Conservation (phyloP, 2,329 filamentous ascomycete species). For the Venturia aucupariae region DNA sequence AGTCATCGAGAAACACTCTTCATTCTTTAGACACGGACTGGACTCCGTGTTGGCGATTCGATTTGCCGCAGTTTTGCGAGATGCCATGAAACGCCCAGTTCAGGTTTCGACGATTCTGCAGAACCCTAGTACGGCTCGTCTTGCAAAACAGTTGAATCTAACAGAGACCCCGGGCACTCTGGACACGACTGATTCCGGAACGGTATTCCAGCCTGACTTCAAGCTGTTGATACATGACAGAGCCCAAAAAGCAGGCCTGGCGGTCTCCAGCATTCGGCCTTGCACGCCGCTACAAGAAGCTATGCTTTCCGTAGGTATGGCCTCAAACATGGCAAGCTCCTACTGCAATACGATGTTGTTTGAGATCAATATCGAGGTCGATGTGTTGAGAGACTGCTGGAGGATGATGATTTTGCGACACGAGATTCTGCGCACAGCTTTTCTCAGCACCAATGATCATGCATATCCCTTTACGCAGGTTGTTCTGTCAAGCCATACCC, state of each 20-base stretch:
- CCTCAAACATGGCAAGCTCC: constrained; percentile 37
- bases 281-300: constrained; percentile 84
- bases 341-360: constrained; percentile 70
- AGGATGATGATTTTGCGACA: constrained; percentile 53
- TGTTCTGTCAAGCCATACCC: constrained; percentile 43
- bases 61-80: constrained; percentile 50
- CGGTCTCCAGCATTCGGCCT: constrained; percentile 40
- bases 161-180: not conserved
- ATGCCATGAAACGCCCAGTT: constrained; percentile 15
- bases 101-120: constrained; percentile 13
- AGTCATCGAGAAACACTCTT: constrained; percentile 54
- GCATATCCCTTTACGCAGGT: constrained; percentile 63
- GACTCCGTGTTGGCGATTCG: constrained; percentile 77
- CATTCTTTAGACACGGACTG: constrained; percentile 68
- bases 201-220: not conserved
- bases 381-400: constrained; percentile 53
- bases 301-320: constrained; percentile 48
- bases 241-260: not conserved
- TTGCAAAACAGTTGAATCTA: not conserved
- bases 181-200: not conserved
- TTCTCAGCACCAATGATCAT: constrained; percentile 54
- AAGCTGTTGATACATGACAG: not conserved
- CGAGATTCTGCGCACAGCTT: constrained; percentile 68
- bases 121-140: constrained; percentile 11
- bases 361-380: constrained; percentile 43